phyloP scores from a whole-genome alignment of 371 early-diverging fungal species.

The Syncephalis plumigaleata region DNA sequence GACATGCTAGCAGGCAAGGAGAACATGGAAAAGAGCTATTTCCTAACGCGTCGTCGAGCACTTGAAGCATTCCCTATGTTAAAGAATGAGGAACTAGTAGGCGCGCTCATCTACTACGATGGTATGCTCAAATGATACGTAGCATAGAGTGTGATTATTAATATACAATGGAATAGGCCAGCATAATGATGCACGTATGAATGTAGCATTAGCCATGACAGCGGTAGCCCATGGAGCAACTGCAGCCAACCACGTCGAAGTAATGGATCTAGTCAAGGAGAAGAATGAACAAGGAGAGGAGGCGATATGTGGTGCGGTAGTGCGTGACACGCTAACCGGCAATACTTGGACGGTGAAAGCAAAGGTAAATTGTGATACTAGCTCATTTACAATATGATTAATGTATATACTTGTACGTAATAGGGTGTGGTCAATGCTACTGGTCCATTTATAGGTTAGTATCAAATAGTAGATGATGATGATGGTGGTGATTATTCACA shows the following conservation, averaged over 20 bases:
- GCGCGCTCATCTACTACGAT: constrained; percentile 96
- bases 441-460: constrained; percentile 36
- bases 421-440: constrained; percentile 90
- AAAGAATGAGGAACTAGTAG: constrained; percentile 74
- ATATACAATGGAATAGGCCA: constrained; percentile 33
- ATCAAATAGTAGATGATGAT: not conserved
- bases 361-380: constrained; percentile 23
- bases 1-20: constrained; percentile 87
- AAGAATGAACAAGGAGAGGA: constrained; percentile 19
- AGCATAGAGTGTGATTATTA: not conserved
- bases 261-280: constrained; percentile 65
- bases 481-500: not conserved
- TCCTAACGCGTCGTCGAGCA: constrained; percentile 69
- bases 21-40: constrained; percentile 75
- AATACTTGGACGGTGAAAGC: constrained; percentile 76
- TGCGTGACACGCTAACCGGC: constrained; percentile 79
- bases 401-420: not conserved
- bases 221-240: constrained; percentile 89
- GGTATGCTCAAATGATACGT: constrained; percentile 23
- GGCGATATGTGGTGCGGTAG: constrained; percentile 58
- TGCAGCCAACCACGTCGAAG: constrained; percentile 92
- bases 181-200: constrained; percentile 97
- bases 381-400: not conserved
- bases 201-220: constrained; percentile 90
- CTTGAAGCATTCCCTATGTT: constrained; percentile 93